Evolutionary conservation across 768 basidiomycete genomes (phyloP), one percentile per base, ranked within the genome.

Genomic region (Amanita exitialis): DNA sequence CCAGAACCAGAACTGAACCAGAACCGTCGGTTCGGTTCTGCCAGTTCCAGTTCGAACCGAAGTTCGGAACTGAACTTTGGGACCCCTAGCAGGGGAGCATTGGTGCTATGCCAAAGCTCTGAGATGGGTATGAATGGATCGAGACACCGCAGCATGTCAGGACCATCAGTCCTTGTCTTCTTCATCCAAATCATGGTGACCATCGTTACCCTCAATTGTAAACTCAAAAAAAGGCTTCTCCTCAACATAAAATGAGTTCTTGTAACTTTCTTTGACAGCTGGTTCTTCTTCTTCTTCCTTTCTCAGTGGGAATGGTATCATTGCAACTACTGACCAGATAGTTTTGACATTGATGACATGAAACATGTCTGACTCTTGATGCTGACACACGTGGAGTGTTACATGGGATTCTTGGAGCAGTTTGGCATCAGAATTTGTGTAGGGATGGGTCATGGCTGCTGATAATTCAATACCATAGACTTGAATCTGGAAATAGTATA

Each of bases 251-350:
- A 47, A 47, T 30, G 27, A 47, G 34, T 47, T 47, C 41, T 43
- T 18, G 20, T 43, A 27, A 27, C 41, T 43, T 16, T 43, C 41
- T 43, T 43, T 21, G 16, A 43, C 16, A 10, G 41, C 41, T 43
- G n/a, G n/a, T n/a, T n/a, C n/a, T n/a, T n/a, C n/a, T n/a, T n/a
- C n/a, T n/a, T 47, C 45, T 30, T 47, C 45, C n/a, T 32, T 36
- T 32, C 34, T 28, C 27, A 47, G n/a, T n/a, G 45, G 45, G 20
- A 47, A 47, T 28, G 53, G 53, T 12, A 54, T 44, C 50, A 55
- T 52, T 23, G 54, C 54, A 2, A 55, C 54, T 12, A 55, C 54
- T 1, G 54, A 46, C 9, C 30, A 7, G 23, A 55, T 47, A 2
- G n/a, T 16, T 13, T 55, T 41, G 20, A 30, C 51, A 3, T 27